These are phyloP conservation scores for Globisporangium acanthophoron DNA, from an alignment of 352 stramenopile species.

Conservation along the genomic window DNA sequence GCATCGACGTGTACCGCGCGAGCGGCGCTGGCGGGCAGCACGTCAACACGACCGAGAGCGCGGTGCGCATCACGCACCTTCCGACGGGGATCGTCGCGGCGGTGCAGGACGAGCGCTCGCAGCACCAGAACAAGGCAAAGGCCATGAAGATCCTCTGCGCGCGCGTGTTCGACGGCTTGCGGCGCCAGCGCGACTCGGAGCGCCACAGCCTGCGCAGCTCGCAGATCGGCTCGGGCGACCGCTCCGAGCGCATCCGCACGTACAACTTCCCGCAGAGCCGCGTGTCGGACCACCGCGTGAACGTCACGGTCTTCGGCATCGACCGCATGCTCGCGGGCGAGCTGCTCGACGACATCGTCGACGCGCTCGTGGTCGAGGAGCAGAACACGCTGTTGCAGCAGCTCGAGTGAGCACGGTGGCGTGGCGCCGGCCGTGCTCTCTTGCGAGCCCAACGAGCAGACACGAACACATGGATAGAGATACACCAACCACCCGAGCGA, in stretches of 20 bases:
- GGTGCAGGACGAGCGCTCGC: slow-evolving; percentile 94
- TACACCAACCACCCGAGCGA: too few species aligned
- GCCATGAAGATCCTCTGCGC: slow-evolving; percentile 96
- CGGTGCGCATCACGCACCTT: slow-evolving; percentile 96
- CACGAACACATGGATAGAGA: too few species aligned
- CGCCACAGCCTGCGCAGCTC: slow-evolving; percentile 59
- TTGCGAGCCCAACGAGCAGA: too few species aligned
- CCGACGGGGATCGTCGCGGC: slow-evolving; percentile 90
- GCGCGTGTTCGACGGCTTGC: slow-evolving; percentile 94
- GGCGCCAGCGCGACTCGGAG: slow-evolving; percentile 51
- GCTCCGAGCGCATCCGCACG: slow-evolving; percentile 96
- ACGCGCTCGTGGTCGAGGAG: slow-evolving; percentile 69
- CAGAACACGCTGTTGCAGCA: slow-evolving; percentile 73
- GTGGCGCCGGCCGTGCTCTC: too few species aligned
- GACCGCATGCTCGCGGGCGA: slow-evolving; percentile 88
- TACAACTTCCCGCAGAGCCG: slow-evolving; percentile 98
- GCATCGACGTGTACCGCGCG: slow-evolving; percentile 96
- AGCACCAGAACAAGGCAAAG: slow-evolving; percentile 98
- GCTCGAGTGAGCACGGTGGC: slow-evolving; percentile 30
- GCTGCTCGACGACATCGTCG: slow-evolving; percentile 88
- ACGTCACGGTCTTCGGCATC: slow-evolving; percentile 86
- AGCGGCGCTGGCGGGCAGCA: slow-evolving; percentile 97
- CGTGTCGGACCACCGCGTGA: slow-evolving; percentile 94
- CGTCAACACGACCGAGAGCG: slow-evolving; percentile 99
- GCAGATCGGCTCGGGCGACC: slow-evolving; percentile 94